Evolutionary conservation across 805 yeast species (phyloP), one percentile per base, ranked within the genome.

Genomic region (Wickerhamomyces xylosicus): DNA sequence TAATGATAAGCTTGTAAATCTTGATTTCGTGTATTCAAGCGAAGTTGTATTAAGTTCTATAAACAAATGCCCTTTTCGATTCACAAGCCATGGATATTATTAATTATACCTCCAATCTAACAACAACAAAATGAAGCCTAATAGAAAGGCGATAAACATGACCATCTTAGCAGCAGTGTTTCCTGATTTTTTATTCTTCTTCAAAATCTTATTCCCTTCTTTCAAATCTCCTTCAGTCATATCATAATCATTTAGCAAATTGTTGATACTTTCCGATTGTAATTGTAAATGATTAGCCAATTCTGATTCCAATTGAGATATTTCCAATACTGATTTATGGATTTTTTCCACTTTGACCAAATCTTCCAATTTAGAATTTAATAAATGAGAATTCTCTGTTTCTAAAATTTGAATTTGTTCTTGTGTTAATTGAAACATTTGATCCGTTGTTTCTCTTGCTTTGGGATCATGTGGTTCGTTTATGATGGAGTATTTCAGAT

Each of bases 241-340:
- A 43, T 75, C 77, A 43, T 84, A 89, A 43, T 78, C 78, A 42
- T 78, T 80, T 36, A 77, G 57, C 45, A 87, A 63, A 31, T 67
- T 63, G 37, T 72, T 67, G 14, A 87, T 81, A 54, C 74, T 78
- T 38, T 80, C 81, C 5, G 81, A 75, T 58, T 87, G 97, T 1
- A 74, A 57, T 19, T 74, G 73, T 36, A 87, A 64, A 54, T 89
- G 95, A 39, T 78, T 65, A 11, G 85, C 70, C 39, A 87, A 64
- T 52, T 85, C 92, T 19, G 78, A 67, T 52, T 87, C 90, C 44
- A 89, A 58, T 39, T 78, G 73, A 1, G 87, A 71, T 33, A 89
- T 79, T 52, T 85, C 95, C 34, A 77, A 54, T 57, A 81, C 76
- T 2, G 85, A 72, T 20, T 63, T 63, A 49, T 79, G 81, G 28